Evolutionary conservation across 73 alveolate genomes (phyloP).

Genomic region (Paramecium pentaurelia): DNA sequence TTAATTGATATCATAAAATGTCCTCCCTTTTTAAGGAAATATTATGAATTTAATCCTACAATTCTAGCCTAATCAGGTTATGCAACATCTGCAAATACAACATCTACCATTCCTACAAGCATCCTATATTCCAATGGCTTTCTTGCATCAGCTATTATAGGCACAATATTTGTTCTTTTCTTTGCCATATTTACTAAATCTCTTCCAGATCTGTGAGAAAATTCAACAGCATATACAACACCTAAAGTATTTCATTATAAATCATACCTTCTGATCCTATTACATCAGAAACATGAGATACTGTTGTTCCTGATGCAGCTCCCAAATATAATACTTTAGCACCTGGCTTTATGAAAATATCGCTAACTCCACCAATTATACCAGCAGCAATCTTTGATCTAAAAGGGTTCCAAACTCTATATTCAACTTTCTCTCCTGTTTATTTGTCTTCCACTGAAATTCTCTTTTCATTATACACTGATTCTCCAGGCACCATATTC

Average conservation of each 20-base stretch:
- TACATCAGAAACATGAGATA: slow-evolving; percentile 98
- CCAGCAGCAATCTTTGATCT: slow-evolving; percentile 99
- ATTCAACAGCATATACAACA: slow-evolving; percentile 98
- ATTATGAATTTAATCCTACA: slow-evolving; percentile 87
- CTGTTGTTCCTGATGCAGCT: slow-evolving; percentile 99
- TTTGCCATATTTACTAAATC: slow-evolving; percentile 98
- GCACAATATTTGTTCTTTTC: slow-evolving; percentile 90
- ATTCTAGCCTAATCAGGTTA: slow-evolving; percentile 98
- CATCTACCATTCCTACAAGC: slow-evolving; percentile 99
- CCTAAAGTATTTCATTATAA: not conserved
- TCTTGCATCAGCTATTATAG: slow-evolving; percentile 99
- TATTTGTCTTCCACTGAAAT: slow-evolving; percentile 80
- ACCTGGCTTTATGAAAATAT: slow-evolving; percentile 98
- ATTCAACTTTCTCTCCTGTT: slow-evolving; percentile 88
- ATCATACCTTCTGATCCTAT: slow-evolving; percentile 91
- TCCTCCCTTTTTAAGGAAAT: slow-evolving; percentile 95
- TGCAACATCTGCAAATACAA: slow-evolving; percentile 99
- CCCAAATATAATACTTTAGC: slow-evolving; percentile 87
- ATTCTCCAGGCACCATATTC: slow-evolving; percentile 96
- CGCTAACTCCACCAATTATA: slow-evolving; percentile 93
- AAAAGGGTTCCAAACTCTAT: slow-evolving; percentile 99
- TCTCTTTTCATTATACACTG: slow-evolving; percentile 88
- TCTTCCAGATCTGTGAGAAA: slow-evolving; percentile 98
- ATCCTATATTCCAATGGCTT: slow-evolving; percentile 98
- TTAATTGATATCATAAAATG: slow-evolving; percentile 94